A percentile compares a stretch with the other conserved stretches of the same genome.
These are phyloP conservation scores for Pseudonitzschia multistriata DNA, from an alignment of 108 stramenopile genomes.

Conservation along the genomic window DNA sequence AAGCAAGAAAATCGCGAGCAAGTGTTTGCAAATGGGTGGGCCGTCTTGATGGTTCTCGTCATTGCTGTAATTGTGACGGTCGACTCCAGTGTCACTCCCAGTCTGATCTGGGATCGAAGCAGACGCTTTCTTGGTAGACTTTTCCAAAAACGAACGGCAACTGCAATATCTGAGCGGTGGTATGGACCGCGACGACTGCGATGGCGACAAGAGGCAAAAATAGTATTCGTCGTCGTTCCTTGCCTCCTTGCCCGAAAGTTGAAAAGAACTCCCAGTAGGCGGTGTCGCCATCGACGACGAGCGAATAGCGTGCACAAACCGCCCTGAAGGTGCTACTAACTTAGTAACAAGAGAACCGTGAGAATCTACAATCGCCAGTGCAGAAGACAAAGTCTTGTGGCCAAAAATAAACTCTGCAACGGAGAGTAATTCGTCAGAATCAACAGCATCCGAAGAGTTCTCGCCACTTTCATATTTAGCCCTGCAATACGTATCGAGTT, in stretches of 20 bases:
- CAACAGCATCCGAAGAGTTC: neutral
- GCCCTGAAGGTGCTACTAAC: conserved; percentile 13
- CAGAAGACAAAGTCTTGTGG: neutral
- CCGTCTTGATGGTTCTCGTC: conserved; percentile 1
- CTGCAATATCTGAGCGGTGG: conserved; percentile 4
- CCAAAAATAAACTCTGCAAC: conserved; percentile 10
- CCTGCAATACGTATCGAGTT: conserved; percentile 3
- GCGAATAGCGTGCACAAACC: conserved; percentile 2
- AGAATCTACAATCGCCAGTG: conserved; percentile 10
- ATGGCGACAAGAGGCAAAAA: conserved; percentile 5
- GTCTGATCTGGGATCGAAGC: neutral
- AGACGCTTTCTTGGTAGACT: conserved; percentile 6
- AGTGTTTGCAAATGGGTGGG: conserved; percentile 14
- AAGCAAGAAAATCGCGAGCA: conserved; percentile 6
- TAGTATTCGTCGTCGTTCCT: conserved; percentile 1
- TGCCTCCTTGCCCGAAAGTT: too few species aligned
- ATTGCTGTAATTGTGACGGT: neutral
- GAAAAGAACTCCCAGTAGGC: neutral
- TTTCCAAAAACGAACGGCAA: conserved; percentile 16
- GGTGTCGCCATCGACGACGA: neutral
- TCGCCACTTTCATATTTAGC: neutral
- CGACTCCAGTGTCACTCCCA: neutral
- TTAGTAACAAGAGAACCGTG: neutral
- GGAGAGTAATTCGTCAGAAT: neutral
- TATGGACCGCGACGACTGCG: neutral